Base-by-base conservation (phyloP, 768 basidiomycete species). In the Russula abietina region DNA sequence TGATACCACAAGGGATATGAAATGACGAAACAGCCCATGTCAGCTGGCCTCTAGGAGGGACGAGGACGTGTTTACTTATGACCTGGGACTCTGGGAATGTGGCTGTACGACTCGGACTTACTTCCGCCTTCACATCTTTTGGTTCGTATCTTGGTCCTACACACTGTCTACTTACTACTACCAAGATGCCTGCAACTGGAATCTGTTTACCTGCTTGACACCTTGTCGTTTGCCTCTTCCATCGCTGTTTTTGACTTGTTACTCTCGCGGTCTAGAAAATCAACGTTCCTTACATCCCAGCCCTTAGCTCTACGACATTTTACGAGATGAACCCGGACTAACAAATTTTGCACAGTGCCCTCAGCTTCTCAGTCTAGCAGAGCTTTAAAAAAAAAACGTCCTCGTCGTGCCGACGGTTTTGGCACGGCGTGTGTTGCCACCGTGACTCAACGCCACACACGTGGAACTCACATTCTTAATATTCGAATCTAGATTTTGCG, bases 331-430 rank as follows among this genome's bases (percentile, higher is more conserved):
- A 65, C 77, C 80, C 56, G 88, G 88, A 69, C 83, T 86, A 33
- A 73, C 83, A 55, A 85, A 84, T 36, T 77, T 83, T 32, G 75
- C 79, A 30, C 28, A 81, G 85, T 41, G 83, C 87, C 87, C 19
- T 84, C 89, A 26, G 88, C 90, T 19, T 89, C 90, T 24, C 91
- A 92, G 71, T 89, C 89, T 19, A 82, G 93, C 60, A 84, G 93
- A 57, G 91, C 93, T 24, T n/a, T n/a, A n/a, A n/a, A n/a, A n/a
- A 93, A 92, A 80, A 94, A 94, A 69, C 91, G 90, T 32, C 89
- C 89, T 61, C 91, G 93, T 75, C 81, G 93, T 67, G 88, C 90
- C 51, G 88, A 93, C 71, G 91, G 93, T 71, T 89, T 92, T 68
- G n/a, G n/a, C n/a, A n/a, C n/a, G 89, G 90, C 89, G 70, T 71